These are phyloP conservation scores for Fusarium sp. DNA, from an alignment of 2,329 filamentous ascomycete species.

Conservation along the genomic window DNA sequence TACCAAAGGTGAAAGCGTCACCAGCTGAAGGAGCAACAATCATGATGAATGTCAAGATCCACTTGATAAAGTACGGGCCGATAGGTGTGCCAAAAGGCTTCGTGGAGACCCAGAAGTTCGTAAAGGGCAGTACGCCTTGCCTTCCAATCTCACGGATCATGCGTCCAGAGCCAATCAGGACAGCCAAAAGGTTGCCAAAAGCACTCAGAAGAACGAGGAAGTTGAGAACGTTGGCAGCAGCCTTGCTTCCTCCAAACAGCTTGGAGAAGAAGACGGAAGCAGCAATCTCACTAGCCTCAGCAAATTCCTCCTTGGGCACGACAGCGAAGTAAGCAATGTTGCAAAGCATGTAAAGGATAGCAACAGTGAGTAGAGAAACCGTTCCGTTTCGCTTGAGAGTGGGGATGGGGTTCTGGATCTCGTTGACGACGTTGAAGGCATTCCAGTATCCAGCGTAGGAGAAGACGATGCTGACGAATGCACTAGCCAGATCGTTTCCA, in stretches of 20 bases:
- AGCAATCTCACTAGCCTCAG: constrained; percentile 62
- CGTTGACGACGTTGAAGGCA: constrained; percentile 71
- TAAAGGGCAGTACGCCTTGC: constrained; percentile 69
- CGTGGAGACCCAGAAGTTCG: constrained; percentile 70
- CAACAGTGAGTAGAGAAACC: constrained; percentile 61
- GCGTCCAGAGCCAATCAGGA: constrained; percentile 65
- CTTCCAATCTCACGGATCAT: constrained; percentile 69
- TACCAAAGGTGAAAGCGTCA: constrained; percentile 72
- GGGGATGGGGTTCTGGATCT: constrained; percentile 69
- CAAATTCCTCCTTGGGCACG: constrained; percentile 64
- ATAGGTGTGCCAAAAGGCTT: constrained; percentile 72
- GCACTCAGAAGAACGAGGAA: constrained; percentile 64
- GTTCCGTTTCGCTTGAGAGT: constrained; percentile 62
- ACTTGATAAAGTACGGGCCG: constrained; percentile 68
- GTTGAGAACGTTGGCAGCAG: constrained; percentile 65
- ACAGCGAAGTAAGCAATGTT: constrained; percentile 72
- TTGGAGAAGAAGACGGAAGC: constrained; percentile 69
- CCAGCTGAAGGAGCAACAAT: constrained; percentile 70
- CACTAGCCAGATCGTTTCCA: constrained; percentile 53
- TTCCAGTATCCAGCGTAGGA: constrained; percentile 68
- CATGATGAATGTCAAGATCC: constrained; percentile 67
- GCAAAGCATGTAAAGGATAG: constrained; percentile 66
- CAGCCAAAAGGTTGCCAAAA: constrained; percentile 68
- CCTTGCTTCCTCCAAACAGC: constrained; percentile 64
- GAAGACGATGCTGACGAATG: constrained; percentile 68